Evolutionary conservation across 1,284 basidiomycete species (phyloP), one percentile per base, ranked within the genome.

Genomic region (Ceratobasidium sp.): DNA sequence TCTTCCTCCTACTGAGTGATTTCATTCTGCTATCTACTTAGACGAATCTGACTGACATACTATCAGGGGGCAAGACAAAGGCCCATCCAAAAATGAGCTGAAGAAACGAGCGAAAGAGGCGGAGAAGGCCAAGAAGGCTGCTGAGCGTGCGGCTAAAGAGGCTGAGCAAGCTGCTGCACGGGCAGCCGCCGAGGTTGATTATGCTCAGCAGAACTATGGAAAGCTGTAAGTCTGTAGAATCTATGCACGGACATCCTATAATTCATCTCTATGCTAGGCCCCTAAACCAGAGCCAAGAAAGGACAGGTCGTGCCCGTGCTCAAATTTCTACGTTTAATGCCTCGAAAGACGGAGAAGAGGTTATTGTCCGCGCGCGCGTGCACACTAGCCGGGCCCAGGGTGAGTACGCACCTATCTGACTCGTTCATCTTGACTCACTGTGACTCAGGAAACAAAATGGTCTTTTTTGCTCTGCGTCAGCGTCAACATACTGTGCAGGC

Each of bases 61-160:
- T 38, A 41, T 1, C 21, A 71, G 69, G n/a, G 69, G 57, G 41
- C 35, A 67, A 55, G 69, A 71, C n/a, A 71, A 71, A 52, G 88
- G 84, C 23, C 91, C 92, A 7, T 91, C 92, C 73, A 98, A 98
- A 84, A 95, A 87, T 80, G 95, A 97, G 79, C 83, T 96, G 76
- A 98, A 98, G 85, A 98, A 96, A 84, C 88, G 90, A 41, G 93
- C 93, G 35, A 98, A 97, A 82, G 92, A 93, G 75, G 92, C 91
- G 21, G 95, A 98, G 82, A 98, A 99, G 80, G 93, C 91, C 28
- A 92, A 91, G 82, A 96, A 95, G 82, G 93, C 91, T 5, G 92
- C 91, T 43, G 93, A 94, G 80, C 91, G 90, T 76, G 89, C 88
- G 6, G 94, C 92, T 16, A 92, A 90, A 78, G 90, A 89, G 75